Base-by-base conservation (phyloP, 176 grass and related monocot genomes). In the Oryza glaberrima region DNA sequence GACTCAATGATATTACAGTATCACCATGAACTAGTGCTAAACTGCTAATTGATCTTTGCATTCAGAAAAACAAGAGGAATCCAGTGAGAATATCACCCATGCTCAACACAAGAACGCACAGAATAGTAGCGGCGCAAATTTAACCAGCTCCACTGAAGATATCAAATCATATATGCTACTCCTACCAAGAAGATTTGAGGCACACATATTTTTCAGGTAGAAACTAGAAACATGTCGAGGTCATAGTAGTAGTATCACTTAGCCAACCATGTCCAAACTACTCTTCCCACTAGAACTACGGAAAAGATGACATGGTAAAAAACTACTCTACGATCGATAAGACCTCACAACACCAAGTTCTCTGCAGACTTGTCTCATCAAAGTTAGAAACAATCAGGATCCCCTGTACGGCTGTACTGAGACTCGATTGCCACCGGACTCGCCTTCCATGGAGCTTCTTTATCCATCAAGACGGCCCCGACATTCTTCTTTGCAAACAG, bases 401-500 rank as follows among this genome's bases (percentile, higher is more conserved):
- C 41, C 38, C 64, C 43, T 67, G 30, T 32, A 32, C 30, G 30
- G 30, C 81, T 73, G 73, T 67, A 83, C n/a, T 58, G 56, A 54
- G 81, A 73, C 34, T 83, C 54, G 1, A 38, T 17, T 25, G 71
- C 9, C 0, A 19, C 49, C 11, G 58, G 75, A 41, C 73, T 77
- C 32, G 11, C 69, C 56, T 52, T 74, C n/a, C 20, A 65, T 3
- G n/a, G n/a, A 49, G 65, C 38, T 4, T 5, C 70, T 41, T 5
- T 65, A 49, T 81, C 72, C 67, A 84, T 88, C 6, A 23, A 72
- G 71, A 65, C 82, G 28, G 77, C 64, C 38, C 81, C 82, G 2
- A 89, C 88, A 71, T 77, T 77, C 82, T 81, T 52, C 41, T 47
- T 32, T 32, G 30, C 30, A 32, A 32, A 32, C 30, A 32, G 30